Percentiles rank a stretch among this genome's conserved stretches.
phyloP scores from a whole-genome alignment of 2,329 filamentous ascomycete species.

The Byssochlamys sp. region DNA sequence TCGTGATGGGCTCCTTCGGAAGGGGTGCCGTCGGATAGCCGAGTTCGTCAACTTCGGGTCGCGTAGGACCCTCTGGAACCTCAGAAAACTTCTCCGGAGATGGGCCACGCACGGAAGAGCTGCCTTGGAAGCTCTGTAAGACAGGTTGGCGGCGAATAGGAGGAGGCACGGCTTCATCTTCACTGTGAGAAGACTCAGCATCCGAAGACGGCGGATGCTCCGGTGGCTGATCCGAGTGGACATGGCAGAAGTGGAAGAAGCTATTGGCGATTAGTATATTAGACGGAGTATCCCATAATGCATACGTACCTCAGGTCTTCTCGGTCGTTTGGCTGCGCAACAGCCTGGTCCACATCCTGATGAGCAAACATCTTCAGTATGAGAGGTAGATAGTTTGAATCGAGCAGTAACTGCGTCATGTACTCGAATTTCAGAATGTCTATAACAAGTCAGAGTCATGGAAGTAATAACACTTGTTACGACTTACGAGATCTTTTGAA shows the following conservation, averaged over 20 bases:
- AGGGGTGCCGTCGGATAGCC: slow-evolving; percentile 65
- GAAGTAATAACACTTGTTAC: neutral
- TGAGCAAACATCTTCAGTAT: slow-evolving; percentile 88
- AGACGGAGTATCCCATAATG: neutral
- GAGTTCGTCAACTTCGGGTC: slow-evolving; percentile 68
- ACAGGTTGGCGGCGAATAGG: slow-evolving; percentile 60
- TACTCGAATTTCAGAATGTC: slow-evolving; percentile 95
- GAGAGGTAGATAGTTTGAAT: slow-evolving; percentile 88
- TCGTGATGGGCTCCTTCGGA: slow-evolving; percentile 64
- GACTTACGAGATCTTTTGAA: slow-evolving; percentile 81
- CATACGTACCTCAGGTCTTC: slow-evolving; percentile 62
- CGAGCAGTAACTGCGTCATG: slow-evolving; percentile 79
- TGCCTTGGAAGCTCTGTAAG: slow-evolving; percentile 27
- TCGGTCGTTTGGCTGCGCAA: slow-evolving; percentile 75
- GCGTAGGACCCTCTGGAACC: slow-evolving; percentile 20
- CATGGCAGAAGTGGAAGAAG: slow-evolving; percentile 84
- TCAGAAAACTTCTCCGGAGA: slow-evolving; percentile 18
- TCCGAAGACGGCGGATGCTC: slow-evolving; percentile 24
- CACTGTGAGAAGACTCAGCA: slow-evolving; percentile 34
- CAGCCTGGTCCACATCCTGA: slow-evolving; percentile 82
- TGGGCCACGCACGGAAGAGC: slow-evolving; percentile 14
- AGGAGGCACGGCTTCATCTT: slow-evolving; percentile 71
- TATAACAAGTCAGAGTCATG: slow-evolving; percentile 29
- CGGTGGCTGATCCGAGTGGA: slow-evolving; percentile 53
- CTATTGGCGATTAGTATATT: slow-evolving; percentile 36